Evolutionary conservation across 2,329 filamentous ascomycete species (phyloP).

Genomic region (Neonectria neomacrospora): DNA sequence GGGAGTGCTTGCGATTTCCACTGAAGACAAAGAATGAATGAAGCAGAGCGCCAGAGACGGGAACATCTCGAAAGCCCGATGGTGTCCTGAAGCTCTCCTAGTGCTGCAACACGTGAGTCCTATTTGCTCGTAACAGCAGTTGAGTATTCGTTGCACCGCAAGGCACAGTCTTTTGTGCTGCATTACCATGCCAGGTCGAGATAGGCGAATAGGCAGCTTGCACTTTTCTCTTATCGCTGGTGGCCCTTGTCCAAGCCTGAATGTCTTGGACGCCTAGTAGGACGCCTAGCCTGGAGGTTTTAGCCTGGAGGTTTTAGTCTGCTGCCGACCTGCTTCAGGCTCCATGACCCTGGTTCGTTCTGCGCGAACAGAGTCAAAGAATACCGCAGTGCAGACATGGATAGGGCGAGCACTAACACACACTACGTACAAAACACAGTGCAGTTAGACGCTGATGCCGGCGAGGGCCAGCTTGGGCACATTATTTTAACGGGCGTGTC

Average conservation of each 20-base stretch:
- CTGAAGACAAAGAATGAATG: not conserved
- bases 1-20: not conserved
- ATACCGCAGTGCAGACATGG: constrained; percentile 1
- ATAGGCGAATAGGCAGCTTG: not conserved
- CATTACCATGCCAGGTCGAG: constrained; percentile 7
- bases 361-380: constrained; percentile 3
- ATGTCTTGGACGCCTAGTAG: constrained; percentile 8
- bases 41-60: not conserved
- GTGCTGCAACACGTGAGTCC: constrained; percentile 1
- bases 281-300: not conserved
- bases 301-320: too few species aligned
- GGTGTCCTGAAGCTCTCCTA: not conserved
- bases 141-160: not conserved
- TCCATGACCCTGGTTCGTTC: not conserved
- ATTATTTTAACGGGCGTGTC: not conserved
- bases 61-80: not conserved
- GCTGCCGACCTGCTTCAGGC: not conserved
- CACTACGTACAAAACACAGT: not conserved
- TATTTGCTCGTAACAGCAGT: not conserved
- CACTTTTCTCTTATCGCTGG: not conserved
- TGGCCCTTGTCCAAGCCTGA: not conserved
- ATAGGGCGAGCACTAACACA: not conserved
- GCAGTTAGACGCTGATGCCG: not conserved
- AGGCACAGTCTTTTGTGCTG: not conserved
- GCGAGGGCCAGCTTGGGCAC: not conserved